Evolutionary conservation across 768 basidiomycete genomes (phyloP).

Genomic region (Pluteus cervinus): DNA sequence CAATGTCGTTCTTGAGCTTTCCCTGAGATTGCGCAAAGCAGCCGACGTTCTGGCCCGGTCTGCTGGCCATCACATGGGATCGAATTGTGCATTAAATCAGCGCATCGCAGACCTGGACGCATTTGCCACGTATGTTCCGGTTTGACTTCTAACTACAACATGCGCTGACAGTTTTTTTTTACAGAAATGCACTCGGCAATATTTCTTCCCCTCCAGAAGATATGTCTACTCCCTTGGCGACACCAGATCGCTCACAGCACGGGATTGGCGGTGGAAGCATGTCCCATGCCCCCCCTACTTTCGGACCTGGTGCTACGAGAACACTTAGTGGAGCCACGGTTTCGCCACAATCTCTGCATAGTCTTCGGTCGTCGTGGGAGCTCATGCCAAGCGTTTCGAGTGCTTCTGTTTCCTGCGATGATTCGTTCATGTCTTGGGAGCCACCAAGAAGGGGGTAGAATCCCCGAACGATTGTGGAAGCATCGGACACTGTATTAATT

Average conservation of each 20-base stretch:
- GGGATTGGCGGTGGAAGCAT: slow-evolving; percentile 6
- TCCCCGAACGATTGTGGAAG: neutral
- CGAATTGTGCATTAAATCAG: slow-evolving; percentile 25
- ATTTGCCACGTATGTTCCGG: slow-evolving; percentile 42
- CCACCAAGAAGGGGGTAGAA: slow-evolving; percentile 30
- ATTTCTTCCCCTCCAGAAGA: slow-evolving; percentile 23
- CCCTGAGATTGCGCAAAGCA: slow-evolving; percentile 54
- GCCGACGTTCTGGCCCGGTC: slow-evolving; percentile 47
- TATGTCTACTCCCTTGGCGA: slow-evolving; percentile 9
- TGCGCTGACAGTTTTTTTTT: slow-evolving; percentile 8
- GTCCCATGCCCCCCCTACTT: slow-evolving; percentile 8
- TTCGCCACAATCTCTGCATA: slow-evolving; percentile 14
- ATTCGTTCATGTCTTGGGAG: slow-evolving; percentile 61
- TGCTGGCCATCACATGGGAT: slow-evolving; percentile 31
- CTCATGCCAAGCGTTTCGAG: slow-evolving; percentile 16
- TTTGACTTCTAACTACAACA: neutral
- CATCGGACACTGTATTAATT: slow-evolving; percentile 2
- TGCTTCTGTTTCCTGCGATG: slow-evolving; percentile 37
- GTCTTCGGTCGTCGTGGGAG: slow-evolving; percentile 26
- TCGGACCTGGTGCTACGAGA: slow-evolving; percentile 9
- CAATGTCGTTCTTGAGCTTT: slow-evolving; percentile 58
- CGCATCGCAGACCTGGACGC: slow-evolving; percentile 41
- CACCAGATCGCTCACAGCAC: slow-evolving; percentile 11
- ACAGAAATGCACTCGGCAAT: slow-evolving; percentile 37
- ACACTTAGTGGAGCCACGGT: slow-evolving; percentile 8